Conservation (phyloP, 73 alveolate species). For the Halteria grandinella region DNA sequence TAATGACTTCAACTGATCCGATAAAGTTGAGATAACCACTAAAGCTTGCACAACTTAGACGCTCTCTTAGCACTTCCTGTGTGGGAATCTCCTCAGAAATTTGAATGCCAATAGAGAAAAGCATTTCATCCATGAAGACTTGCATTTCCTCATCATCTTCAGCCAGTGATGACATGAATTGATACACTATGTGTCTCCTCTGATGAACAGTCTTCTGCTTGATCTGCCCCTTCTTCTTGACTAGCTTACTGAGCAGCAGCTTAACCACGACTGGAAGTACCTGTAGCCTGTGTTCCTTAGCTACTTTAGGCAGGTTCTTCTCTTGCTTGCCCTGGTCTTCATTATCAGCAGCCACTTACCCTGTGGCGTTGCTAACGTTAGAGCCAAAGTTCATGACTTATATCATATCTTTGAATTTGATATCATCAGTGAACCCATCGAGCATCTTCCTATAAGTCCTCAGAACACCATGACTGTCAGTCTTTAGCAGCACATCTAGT, state of each 20-base stretch:
- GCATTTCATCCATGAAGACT: slow-evolving; percentile 25
- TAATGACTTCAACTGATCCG: not conserved
- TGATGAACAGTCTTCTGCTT: slow-evolving; percentile 24
- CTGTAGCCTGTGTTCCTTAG: not conserved
- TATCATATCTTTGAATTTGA: slow-evolving; percentile 50
- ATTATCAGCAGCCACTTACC: not conserved
- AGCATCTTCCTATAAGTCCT: slow-evolving; percentile 27
- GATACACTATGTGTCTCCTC: slow-evolving; percentile 50
- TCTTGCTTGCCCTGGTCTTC: slow-evolving; percentile 31
- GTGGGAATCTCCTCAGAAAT: not conserved
- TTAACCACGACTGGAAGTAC: slow-evolving; percentile 54
- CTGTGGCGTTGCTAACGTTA: no score
- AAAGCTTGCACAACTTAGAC: slow-evolving; percentile 7
- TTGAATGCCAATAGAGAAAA: not conserved
- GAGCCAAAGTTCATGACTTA: slow-evolving; percentile 17
- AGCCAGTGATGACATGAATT: slow-evolving; percentile 24
- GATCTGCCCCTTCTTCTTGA: slow-evolving; percentile 53
- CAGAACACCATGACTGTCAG: slow-evolving; percentile 1
- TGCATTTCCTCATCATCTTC: slow-evolving; percentile 14
- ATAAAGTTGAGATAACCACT: slow-evolving; percentile 23
- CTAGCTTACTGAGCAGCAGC: slow-evolving; percentile 33
- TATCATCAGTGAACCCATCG: slow-evolving; percentile 48
- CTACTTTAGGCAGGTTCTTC: slow-evolving; percentile 19
- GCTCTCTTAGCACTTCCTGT: not conserved
- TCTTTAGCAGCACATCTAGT: not conserved